phyloP scores from a whole-genome alignment of 2,329 filamentous ascomycete species.

The Lojkania enalia region DNA sequence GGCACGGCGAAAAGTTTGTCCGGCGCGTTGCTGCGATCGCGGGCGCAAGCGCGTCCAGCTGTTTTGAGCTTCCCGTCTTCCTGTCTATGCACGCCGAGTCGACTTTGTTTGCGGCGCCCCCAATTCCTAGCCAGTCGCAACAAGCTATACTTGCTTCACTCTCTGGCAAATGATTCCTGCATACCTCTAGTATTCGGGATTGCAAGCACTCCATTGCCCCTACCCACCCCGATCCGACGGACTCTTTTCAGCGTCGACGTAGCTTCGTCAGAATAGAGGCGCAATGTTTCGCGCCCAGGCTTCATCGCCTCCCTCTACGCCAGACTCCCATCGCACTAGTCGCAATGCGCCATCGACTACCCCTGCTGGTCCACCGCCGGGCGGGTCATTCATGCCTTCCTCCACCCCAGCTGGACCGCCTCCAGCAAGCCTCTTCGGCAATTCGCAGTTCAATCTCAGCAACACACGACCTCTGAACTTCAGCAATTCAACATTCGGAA shows the following conservation, averaged over 20 bases:
- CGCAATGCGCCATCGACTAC: conserved; percentile 56
- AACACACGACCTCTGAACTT: conserved; percentile 25
- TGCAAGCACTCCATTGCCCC: too few species aligned
- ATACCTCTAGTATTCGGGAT: too few species aligned
- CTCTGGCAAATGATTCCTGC: too few species aligned
- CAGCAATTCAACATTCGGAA: conserved; percentile 27
- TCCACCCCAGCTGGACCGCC: conserved; percentile 61
- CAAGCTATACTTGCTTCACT: too few species aligned
- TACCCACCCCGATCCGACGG: too few species aligned
- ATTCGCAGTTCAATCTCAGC: conserved; percentile 50
- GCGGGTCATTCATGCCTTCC: conserved; percentile 48
- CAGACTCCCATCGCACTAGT: conserved; percentile 32
- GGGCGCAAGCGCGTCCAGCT: neutral
- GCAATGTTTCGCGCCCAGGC: conserved; percentile 42
- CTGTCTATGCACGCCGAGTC: too few species aligned
- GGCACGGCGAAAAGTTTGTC: too few species aligned
- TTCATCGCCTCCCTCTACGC: conserved; percentile 43
- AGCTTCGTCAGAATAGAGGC: conserved; percentile 8
- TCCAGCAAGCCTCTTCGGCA: conserved; percentile 56
- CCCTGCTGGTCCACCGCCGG: conserved; percentile 60
- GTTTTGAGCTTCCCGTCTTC: too few species aligned
- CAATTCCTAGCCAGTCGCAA: too few species aligned
- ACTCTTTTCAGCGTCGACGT: neutral
- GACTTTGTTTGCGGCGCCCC: too few species aligned
- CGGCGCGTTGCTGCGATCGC: neutral